Base-by-base conservation (phyloP, 768 basidiomycete genomes). In the Lepiota venenata region DNA sequence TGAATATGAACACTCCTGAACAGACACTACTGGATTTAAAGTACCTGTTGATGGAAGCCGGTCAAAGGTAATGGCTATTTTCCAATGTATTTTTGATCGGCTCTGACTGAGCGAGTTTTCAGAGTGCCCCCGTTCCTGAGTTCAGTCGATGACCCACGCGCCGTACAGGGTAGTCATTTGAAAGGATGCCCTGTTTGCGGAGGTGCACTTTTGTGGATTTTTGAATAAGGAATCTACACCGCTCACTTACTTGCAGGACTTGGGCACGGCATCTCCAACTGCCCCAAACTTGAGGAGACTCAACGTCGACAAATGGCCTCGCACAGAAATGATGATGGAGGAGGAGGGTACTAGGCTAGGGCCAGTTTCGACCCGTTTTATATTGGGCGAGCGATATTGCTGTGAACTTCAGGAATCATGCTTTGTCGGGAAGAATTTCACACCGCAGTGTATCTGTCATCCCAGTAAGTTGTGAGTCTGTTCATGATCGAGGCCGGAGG, bases 161-260 rank as follows among this genome's bases (percentile, higher is more conserved):
- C 84, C 1, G 83, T 79, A 1, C 87, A 89, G 64, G 90, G 89
- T 15, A 88, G 84, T 11, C 77, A 82, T 2, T 68, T 93, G 55
- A 90, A 85, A 58, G 94, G 95, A 15, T 99, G 97, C 72, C 87
- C 93, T 1, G 93, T 98, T 38, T 99, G 97, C 74, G 97, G 97
- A 67, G 96, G 92, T 87, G 65, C 48, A 76, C 67, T 55, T 47
- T 47, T 21, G 15, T 36, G 43, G 14, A 35, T 20, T 35, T 20
- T 29, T 43, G 36, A 37, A 11, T 39, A 37, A 15, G 22, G 18
- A 38, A 29, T 50, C 37, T 22, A 14, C 52, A 55, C 15, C 52
- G 25, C 54, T 49, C 37, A 47, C 40, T 53, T n/a, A 25, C 55
- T 29, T 15, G 8, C 63, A 90, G 90, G 94, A 67, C 83, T 99